Base-by-base conservation (phyloP, 2,329 filamentous ascomycete genomes). In the Fusarium denticulatum region DNA sequence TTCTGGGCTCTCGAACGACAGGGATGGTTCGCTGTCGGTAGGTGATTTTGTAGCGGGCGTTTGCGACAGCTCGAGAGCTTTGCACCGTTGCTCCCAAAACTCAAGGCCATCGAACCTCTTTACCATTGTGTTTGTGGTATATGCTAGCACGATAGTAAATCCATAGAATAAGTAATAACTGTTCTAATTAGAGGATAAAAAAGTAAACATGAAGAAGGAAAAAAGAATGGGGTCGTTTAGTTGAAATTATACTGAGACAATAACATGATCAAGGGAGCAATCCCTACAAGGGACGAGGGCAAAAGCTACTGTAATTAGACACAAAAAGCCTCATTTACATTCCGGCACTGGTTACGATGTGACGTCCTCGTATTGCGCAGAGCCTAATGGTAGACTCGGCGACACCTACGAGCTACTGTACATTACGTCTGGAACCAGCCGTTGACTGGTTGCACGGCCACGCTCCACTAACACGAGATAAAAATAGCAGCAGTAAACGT, bases 21-120 rank as follows among this genome's bases (percentile, higher is more conserved):
- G 47, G 39, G 67, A 71, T 36, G 60, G 32, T 12, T 67, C 46
- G 39, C 43, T 71, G 3, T 60, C 37, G 15, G 16, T 34, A 30
- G 60, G 60, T 5, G 60, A 67, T 20, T 52, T 42, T 1, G 47
- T 22, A 16, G 30, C 20, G 10, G 53, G 39, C 12, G n/a, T 65
- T 16, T 53, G 45, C 16, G 45, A 39, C 15, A 53, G 50, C 24
- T 66, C 37, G 5, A 61, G 56, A 42, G 45, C 42, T 20, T 22
- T 50, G 14, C 46, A 52, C 20, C 67, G 55, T 36, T 60, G 67
- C 36, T 71, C 67, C 67, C 67, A 70, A 43, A 70, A 70, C 7
- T 70, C 67, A 3, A 70, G 42, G 20, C 67, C 67, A 22, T 65
- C 53, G 6, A 70, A 67, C 36, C 42, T 50, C 10, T 71, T 71